These are phyloP conservation scores for Silene conica DNA, from an alignment of 148 eudicot genomes.

Conservation along the genomic window DNA sequence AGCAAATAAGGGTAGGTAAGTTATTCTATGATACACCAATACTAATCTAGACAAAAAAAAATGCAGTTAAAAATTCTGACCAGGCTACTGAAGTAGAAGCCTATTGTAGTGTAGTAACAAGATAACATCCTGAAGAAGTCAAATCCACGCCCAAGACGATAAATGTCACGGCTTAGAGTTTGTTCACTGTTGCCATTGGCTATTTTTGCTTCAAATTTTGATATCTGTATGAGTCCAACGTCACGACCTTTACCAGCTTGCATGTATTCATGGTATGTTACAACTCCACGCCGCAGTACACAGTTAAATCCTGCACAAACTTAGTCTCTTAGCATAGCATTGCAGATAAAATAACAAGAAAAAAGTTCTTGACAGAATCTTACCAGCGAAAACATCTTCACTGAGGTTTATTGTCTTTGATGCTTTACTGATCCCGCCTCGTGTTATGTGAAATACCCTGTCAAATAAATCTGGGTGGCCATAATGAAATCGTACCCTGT, in stretches of 20 bases:
- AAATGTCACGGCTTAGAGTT: constrained; percentile 81
- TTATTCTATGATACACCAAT: not conserved
- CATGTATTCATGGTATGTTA: constrained; percentile 89
- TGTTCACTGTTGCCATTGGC: constrained; percentile 99
- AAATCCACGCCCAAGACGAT: constrained; percentile 86
- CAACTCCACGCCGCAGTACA: constrained; percentile 65
- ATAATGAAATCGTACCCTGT: constrained; percentile 94
- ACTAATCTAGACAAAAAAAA: not conserved
- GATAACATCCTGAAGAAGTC: constrained; percentile 98
- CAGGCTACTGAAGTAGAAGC: constrained; percentile 88
- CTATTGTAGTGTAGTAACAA: constrained; percentile 86
- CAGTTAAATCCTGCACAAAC: constrained; percentile 65
- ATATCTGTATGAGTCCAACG: constrained; percentile 90
- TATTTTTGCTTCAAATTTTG: constrained; percentile 94
- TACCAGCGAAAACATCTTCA: constrained; percentile 97
- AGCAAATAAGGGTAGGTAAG: not conserved
- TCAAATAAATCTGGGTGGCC: constrained; percentile 99
- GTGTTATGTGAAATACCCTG: constrained; percentile 90
- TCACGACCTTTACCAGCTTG: constrained; percentile 99
- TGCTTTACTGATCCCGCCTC: constrained; percentile 98
- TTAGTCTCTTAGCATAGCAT: constrained; percentile 16
- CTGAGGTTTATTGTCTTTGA: constrained; percentile 90
- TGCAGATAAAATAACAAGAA: constrained; percentile 3
- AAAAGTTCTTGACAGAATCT: constrained; percentile 6
- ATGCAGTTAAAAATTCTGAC: constrained; percentile 29